Evolutionary conservation across 345 rosid genomes (phyloP).

Genomic region (Xanthoceras sorbifolium): DNA sequence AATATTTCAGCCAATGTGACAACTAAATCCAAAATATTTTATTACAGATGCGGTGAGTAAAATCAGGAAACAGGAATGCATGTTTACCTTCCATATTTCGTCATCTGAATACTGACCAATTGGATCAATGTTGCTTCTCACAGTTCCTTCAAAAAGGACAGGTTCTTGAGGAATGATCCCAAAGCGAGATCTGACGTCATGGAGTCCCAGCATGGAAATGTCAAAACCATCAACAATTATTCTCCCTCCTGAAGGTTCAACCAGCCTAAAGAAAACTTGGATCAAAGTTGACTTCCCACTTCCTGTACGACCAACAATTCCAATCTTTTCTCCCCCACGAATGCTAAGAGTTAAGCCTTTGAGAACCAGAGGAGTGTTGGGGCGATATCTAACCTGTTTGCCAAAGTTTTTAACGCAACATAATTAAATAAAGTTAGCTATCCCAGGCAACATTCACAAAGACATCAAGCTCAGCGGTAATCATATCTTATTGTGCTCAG

Average conservation of each 20-base stretch:
- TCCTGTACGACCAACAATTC: slow-evolving; percentile 94
- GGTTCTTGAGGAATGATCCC: slow-evolving; percentile 98
- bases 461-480: too few relatives aligned
- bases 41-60: not conserved
- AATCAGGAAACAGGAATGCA: slow-evolving; percentile 37
- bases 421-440: too few relatives aligned
- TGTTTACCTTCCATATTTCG: slow-evolving; percentile 93
- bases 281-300: slow-evolving; percentile 92
- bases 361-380: slow-evolving; percentile 82
- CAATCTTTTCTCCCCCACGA: slow-evolving; percentile 84
- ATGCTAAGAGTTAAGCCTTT: slow-evolving; percentile 78
- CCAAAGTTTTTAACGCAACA: not conserved
- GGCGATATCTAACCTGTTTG: slow-evolving; percentile 80
- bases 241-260: slow-evolving; percentile 82
- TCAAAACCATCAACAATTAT: slow-evolving; percentile 81
- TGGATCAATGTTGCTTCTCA: slow-evolving; percentile 95
- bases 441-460: too few relatives aligned
- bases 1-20: not conserved
- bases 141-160: slow-evolving; percentile 92
- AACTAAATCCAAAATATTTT: not conserved
- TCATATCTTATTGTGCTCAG: too few relatives aligned
- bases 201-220: slow-evolving; percentile 68
- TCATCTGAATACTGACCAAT: too few relatives aligned
- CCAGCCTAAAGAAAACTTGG: slow-evolving; percentile 86
- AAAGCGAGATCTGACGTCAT: slow-evolving; percentile 84